Conservation (phyloP, 2,329 filamentous ascomycete species). For the Pezizomycotina sp. region DNA sequence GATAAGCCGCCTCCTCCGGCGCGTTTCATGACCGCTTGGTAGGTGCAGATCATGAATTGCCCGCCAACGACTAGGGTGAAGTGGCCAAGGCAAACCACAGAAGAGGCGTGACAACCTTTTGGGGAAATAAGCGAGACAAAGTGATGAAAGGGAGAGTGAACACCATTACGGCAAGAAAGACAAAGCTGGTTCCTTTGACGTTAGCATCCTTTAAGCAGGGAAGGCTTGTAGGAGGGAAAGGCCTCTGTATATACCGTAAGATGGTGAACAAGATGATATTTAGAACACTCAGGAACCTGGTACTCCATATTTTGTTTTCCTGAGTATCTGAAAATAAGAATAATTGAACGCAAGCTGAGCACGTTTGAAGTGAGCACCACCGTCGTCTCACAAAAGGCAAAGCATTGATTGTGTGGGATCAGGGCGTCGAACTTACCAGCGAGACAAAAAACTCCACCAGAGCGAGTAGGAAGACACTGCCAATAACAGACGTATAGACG, state of each 20-base stretch:
- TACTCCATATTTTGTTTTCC: no score
- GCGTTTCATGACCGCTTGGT: conserved; percentile 74
- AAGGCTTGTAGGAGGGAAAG: conserved; percentile 2
- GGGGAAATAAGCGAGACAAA: conserved; percentile 59
- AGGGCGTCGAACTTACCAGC: no score
- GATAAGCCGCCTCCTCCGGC: conserved; percentile 63
- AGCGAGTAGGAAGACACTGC: no score
- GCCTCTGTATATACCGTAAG: conserved; percentile 44
- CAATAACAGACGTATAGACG: no score
- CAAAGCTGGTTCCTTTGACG: conserved; percentile 37
- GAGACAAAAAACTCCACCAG: no score
- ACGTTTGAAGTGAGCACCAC: no score
- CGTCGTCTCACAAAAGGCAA: no score
- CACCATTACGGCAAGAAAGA: conserved; percentile 87
- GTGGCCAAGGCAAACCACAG: conserved; percentile 96
- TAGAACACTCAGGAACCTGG: conserved; percentile 60
- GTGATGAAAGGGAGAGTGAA: conserved; percentile 74
- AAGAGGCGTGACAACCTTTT: conserved; percentile 48
- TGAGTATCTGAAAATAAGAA: no score
- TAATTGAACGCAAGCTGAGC: no score
- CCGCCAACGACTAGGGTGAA: conserved; percentile 65
- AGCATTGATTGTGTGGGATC: no score
- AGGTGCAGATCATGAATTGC: conserved; percentile 74
- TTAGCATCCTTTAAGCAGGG: neutral
- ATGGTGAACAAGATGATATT: conserved; percentile 58